phyloP scores from a whole-genome alignment of 2,329 filamentous ascomycete species.

The Colletotrichum theobromicola region DNA sequence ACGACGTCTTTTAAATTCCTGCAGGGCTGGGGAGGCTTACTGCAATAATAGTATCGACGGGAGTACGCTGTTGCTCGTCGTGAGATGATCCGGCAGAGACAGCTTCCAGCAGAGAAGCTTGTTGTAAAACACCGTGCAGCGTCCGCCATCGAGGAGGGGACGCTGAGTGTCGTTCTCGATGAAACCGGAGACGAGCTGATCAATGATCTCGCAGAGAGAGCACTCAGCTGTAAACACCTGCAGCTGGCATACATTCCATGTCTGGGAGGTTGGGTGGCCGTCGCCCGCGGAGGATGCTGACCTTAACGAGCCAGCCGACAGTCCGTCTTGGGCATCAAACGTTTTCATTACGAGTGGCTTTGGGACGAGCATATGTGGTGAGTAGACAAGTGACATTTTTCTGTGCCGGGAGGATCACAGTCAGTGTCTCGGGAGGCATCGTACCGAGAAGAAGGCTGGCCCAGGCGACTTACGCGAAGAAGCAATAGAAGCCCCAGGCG shows the following conservation, averaged over 20 bases:
- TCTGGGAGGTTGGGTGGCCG: not conserved
- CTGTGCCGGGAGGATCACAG: not conserved
- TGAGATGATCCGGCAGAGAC: not conserved
- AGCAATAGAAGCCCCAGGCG: constrained; percentile 26
- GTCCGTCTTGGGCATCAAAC: not conserved
- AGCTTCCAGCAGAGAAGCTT: constrained; percentile 5
- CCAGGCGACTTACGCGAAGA: constrained; percentile 23
- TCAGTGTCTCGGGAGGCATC: not conserved
- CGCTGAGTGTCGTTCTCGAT: not conserved
- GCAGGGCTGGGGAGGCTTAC: not conserved
- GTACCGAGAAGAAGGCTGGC: not conserved
- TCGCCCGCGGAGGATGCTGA: not conserved
- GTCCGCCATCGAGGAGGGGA: not conserved
- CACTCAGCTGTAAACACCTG: not conserved
- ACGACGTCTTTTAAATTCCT: no score
- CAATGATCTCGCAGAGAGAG: constrained; percentile 6
- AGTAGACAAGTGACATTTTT: not conserved
- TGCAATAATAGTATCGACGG: not conserved
- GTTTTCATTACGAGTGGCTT: constrained; percentile 1
- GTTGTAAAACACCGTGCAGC: not conserved
- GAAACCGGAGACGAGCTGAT: not conserved
- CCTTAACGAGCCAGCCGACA: not conserved
- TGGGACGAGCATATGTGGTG: not conserved
- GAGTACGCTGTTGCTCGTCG: not conserved
- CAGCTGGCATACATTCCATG: not conserved